Conservation (phyloP, 2,329 filamentous ascomycete genomes). For the Fusarium tuaranense region DNA sequence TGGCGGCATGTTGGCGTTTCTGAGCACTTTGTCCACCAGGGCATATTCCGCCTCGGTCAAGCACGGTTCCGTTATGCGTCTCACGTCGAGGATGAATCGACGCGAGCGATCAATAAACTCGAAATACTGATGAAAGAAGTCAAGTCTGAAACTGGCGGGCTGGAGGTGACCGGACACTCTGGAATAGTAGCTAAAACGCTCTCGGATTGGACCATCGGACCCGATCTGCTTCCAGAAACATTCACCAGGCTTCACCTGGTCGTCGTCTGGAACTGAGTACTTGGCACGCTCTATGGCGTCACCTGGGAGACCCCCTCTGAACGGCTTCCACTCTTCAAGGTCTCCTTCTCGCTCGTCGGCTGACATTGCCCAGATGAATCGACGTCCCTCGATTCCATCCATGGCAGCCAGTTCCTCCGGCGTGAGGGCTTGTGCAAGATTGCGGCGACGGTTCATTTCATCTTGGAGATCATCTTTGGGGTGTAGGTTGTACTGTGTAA, state of each 20-base stretch:
- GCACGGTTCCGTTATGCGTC: not conserved
- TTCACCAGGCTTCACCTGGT: not conserved
- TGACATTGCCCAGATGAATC: not conserved
- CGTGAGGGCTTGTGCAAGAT: not conserved
- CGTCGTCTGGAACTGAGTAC: not conserved
- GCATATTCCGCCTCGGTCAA: not conserved
- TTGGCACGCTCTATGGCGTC: not conserved
- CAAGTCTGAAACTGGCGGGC: not conserved
- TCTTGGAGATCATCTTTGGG: not conserved
- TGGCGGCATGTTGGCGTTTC: not conserved
- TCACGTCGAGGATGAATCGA: constrained; percentile 20
- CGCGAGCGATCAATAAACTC: constrained; percentile 16
- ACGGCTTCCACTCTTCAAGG: not conserved
- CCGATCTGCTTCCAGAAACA: not conserved
- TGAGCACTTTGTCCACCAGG: not conserved
- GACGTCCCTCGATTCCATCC: not conserved
- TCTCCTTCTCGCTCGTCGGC: not conserved
- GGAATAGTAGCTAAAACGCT: not conserved
- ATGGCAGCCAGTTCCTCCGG: not conserved
- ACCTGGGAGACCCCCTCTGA: not conserved
- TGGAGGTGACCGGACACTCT: not conserved
- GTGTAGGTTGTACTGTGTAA: not conserved
- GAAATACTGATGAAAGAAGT: not conserved
- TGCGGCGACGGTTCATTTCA: not conserved
- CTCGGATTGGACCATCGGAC: constrained; percentile 16